Percentiles rank a stretch among this genome's conserved stretches.
These are phyloP conservation scores for Colletotrichum simmondsii DNA, from an alignment of 2,329 filamentous ascomycete genomes.

Conservation along the genomic window DNA sequence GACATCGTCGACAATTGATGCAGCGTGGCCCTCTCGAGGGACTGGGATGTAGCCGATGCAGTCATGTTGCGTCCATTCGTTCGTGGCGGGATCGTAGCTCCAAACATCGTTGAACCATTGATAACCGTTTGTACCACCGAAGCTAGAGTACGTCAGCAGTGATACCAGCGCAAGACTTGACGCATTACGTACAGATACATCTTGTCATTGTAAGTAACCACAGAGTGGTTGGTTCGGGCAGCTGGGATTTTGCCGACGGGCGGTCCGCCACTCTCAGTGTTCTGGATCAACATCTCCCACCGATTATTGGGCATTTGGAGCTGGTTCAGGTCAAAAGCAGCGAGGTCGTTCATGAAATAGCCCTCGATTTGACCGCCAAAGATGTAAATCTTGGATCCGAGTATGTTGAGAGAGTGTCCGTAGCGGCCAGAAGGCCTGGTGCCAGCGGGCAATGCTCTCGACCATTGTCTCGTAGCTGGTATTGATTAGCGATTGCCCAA, in stretches of 20 bases:
- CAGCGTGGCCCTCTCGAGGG: slow-evolving; percentile 92
- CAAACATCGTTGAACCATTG: slow-evolving; percentile 99
- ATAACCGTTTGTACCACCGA: slow-evolving; percentile 94
- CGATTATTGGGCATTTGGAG: slow-evolving; percentile 90
- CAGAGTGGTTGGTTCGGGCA: slow-evolving; percentile 92
- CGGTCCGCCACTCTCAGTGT: slow-evolving; percentile 71
- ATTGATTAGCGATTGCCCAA: slow-evolving; percentile 2
- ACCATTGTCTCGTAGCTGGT: slow-evolving; percentile 96
- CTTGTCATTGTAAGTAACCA: slow-evolving; percentile 92
- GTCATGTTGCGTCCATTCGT: slow-evolving; percentile 88
- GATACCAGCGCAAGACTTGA: not conserved
- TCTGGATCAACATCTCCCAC: slow-evolving; percentile 92
- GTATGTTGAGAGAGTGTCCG: slow-evolving; percentile 94
- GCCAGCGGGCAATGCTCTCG: slow-evolving; percentile 88
- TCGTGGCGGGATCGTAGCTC: slow-evolving; percentile 88
- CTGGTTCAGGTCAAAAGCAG: slow-evolving; percentile 95
- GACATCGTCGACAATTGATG: slow-evolving; percentile 92
- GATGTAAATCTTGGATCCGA: slow-evolving; percentile 96
- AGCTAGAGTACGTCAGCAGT: slow-evolving; percentile 62
- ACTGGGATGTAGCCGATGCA: slow-evolving; percentile 98
- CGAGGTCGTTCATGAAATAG: slow-evolving; percentile 96
- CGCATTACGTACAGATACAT: slow-evolving; percentile 81
- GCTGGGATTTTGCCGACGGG: slow-evolving; percentile 76
- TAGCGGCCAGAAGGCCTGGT: slow-evolving; percentile 90
- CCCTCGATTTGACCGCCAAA: slow-evolving; percentile 98